A percentile compares a stretch with the other conserved stretches of the same genome.
Evolutionary conservation across 768 basidiomycete genomes (phyloP).

Genomic region (Chalciporus piperatus): DNA sequence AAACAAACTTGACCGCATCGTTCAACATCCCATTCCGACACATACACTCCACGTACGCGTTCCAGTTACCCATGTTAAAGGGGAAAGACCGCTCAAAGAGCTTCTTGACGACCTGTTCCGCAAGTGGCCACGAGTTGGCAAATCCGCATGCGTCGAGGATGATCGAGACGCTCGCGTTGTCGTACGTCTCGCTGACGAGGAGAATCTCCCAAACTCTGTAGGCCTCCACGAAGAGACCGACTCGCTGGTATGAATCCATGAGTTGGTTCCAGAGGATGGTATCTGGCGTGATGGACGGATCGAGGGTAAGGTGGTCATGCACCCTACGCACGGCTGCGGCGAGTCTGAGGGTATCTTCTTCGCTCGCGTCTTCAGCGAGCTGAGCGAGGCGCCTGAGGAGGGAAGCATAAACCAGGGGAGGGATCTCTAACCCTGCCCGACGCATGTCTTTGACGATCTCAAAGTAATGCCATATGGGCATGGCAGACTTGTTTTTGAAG

Average conservation of each 20-base stretch:
- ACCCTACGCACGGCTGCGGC: slow-evolving; percentile 55
- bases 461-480: slow-evolving; percentile 57
- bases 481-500: slow-evolving; percentile 40
- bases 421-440: slow-evolving; percentile 53
- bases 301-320: slow-evolving; percentile 77
- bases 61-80: slow-evolving; percentile 72
- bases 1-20: slow-evolving; percentile 64
- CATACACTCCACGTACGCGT: slow-evolving; percentile 82
- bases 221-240: slow-evolving; percentile 66
- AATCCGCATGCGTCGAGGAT: slow-evolving; percentile 83
- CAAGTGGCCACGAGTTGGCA: slow-evolving; percentile 49
- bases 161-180: slow-evolving; percentile 71
- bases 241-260: slow-evolving; percentile 87
- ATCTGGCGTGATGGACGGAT: slow-evolving; percentile 73
- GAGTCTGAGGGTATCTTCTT: slow-evolving; percentile 32
- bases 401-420: slow-evolving; percentile 62
- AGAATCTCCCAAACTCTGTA: slow-evolving; percentile 80
- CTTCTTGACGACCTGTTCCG: slow-evolving; percentile 52
- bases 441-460: slow-evolving; percentile 82
- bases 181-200: slow-evolving; percentile 53
- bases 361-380: slow-evolving; percentile 36
- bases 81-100: slow-evolving; percentile 47
- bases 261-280: slow-evolving; percentile 73
- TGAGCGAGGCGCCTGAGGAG: slow-evolving; percentile 56
- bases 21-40: slow-evolving; percentile 64